These are phyloP conservation scores for Mycena albidolilacea DNA, from an alignment of 768 basidiomycete genomes.

Conservation along the genomic window DNA sequence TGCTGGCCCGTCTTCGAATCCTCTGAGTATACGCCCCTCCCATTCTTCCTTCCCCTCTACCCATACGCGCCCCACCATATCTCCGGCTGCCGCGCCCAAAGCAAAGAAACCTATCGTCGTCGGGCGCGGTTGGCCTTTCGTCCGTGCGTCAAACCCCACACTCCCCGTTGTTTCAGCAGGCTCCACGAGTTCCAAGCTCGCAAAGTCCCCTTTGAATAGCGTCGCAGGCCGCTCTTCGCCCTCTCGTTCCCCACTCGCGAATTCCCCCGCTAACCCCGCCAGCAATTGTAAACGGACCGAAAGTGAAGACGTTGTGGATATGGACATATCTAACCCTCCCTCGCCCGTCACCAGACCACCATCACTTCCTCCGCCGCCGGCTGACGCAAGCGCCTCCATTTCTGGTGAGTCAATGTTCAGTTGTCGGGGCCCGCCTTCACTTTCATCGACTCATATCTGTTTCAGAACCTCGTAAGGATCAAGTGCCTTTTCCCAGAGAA, in stretches of 20 bases:
- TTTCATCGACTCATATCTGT: neutral
- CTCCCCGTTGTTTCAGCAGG: neutral
- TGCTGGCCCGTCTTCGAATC: constrained; percentile 64
- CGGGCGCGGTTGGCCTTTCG: constrained; percentile 30
- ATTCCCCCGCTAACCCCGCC: constrained; percentile 21
- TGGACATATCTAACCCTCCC: constrained; percentile 21
- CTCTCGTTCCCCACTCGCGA: constrained; percentile 37
- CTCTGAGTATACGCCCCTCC: constrained; percentile 70
- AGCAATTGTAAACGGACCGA: constrained; percentile 53
- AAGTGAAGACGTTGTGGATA: constrained; percentile 26
- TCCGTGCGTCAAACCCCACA: neutral
- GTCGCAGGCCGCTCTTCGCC: constrained; percentile 3
- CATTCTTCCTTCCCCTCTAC: constrained; percentile 9
- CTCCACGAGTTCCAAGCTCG: neutral
- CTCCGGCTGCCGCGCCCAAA: constrained; percentile 34
- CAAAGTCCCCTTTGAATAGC: constrained; percentile 20
- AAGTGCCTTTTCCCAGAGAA: neutral
- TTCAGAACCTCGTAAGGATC: constrained; percentile 5
- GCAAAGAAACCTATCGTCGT: constrained; percentile 34
- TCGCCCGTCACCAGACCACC: constrained; percentile 11
- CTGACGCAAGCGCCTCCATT: neutral
- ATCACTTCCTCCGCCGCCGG: neutral
- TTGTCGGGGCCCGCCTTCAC: no score
- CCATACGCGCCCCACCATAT: neutral
- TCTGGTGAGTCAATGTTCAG: constrained; percentile 14